A percentile compares a stretch with the other conserved stretches of the same genome.
Evolutionary conservation across 352 stramenopile genomes (phyloP).

Genomic region (Phytophthora idaei): DNA sequence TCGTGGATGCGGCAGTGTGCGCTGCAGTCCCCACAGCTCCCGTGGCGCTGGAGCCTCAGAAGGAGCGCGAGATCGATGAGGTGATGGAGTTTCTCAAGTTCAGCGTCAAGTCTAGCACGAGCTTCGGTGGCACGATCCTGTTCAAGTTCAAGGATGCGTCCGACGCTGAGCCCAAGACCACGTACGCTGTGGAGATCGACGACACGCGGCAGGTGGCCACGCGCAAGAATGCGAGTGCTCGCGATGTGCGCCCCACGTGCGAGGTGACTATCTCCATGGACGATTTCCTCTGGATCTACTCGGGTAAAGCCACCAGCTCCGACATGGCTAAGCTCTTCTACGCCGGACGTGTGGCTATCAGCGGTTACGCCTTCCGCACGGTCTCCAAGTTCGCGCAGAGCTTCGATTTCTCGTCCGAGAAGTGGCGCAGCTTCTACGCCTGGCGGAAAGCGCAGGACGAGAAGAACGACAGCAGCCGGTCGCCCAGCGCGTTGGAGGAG

Average conservation of each 20-base stretch:
- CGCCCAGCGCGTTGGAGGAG: slow-evolving; percentile 44
- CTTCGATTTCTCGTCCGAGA: slow-evolving; percentile 87
- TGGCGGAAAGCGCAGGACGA: slow-evolving; percentile 57
- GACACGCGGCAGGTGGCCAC: slow-evolving; percentile 55
- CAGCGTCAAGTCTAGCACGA: slow-evolving; percentile 75
- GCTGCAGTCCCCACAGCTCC: background rate
- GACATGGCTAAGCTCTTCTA: slow-evolving; percentile 87
- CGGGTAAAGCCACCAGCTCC: slow-evolving; percentile 77
- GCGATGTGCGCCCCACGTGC: slow-evolving; percentile 58
- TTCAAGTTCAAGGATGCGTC: slow-evolving; percentile 80
- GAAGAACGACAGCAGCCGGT: slow-evolving; percentile 36
- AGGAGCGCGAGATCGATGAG: slow-evolving; percentile 84
- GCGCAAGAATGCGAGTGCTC: slow-evolving; percentile 55
- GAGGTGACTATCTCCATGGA: slow-evolving; percentile 88
- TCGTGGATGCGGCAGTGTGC: slow-evolving; percentile 6
- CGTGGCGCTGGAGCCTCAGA: slow-evolving; percentile 17
- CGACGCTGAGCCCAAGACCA: slow-evolving; percentile 43
- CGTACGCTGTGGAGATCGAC: slow-evolving; percentile 73
- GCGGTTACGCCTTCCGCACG: slow-evolving; percentile 81
- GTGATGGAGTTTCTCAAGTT: slow-evolving; percentile 89
- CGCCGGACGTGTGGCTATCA: slow-evolving; percentile 74
- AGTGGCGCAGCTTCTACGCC: slow-evolving; percentile 80
- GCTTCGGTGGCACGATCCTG: slow-evolving; percentile 80
- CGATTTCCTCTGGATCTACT: slow-evolving; percentile 89
- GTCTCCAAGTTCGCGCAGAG: slow-evolving; percentile 83